Evolutionary conservation across 768 basidiomycete genomes (phyloP).

Genomic region (Hygrophoropsis aurantiaca): DNA sequence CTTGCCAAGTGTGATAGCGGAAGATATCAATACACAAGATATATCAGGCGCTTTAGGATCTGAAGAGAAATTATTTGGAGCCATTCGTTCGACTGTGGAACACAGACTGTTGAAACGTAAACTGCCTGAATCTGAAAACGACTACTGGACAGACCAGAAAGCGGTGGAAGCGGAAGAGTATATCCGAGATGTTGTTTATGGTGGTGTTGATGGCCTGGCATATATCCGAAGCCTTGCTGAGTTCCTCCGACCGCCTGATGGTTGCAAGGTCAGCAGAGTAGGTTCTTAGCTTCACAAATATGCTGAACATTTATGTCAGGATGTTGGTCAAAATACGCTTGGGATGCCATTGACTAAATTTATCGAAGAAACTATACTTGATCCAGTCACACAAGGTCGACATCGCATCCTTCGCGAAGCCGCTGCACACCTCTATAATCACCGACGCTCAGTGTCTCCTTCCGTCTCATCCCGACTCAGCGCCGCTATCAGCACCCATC

Average conservation of each 20-base stretch:
- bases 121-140: slow-evolving; percentile 15
- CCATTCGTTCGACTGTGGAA: slow-evolving; percentile 38
- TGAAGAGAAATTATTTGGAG: slow-evolving; percentile 30
- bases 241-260: slow-evolving; percentile 47
- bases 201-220: slow-evolving; percentile 73
- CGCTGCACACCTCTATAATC: slow-evolving; percentile 10
- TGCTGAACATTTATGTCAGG: not conserved
- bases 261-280: slow-evolving; percentile 1
- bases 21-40: slow-evolving; percentile 14
- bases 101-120: slow-evolving; percentile 16
- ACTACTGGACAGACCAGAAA: slow-evolving; percentile 50
- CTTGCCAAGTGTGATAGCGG: slow-evolving; percentile 43
- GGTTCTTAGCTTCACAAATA: no score
- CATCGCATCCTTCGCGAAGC: slow-evolving; percentile 36
- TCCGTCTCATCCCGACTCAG: slow-evolving; percentile 10
- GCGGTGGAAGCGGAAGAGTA: slow-evolving; percentile 65
- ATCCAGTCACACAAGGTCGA: slow-evolving; percentile 40
- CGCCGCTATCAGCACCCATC: slow-evolving; percentile 5
- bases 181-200: slow-evolving; percentile 73
- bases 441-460: slow-evolving; percentile 6
- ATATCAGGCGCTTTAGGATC: slow-evolving; percentile 22
- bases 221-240: slow-evolving; percentile 78
- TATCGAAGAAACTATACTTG: slow-evolving; percentile 39
- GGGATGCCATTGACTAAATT: slow-evolving; percentile 40
- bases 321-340: slow-evolving; percentile 7